Base-by-base conservation (phyloP, 139 green algal species). In the Edaphochlamys debaryana region DNA sequence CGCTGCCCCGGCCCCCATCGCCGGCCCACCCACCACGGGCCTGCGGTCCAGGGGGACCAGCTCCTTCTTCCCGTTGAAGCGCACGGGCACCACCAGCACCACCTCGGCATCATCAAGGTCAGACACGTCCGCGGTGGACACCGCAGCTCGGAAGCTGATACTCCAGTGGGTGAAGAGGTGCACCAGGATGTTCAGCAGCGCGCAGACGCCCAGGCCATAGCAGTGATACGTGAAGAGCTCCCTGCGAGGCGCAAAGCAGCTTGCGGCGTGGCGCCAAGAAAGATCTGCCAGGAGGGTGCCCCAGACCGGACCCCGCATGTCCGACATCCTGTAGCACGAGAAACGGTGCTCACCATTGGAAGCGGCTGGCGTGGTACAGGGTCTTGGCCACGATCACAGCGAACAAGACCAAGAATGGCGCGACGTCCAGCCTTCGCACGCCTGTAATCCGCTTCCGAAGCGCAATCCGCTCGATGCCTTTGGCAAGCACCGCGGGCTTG, bases 121-220 rank as follows among this genome's bases (percentile, higher is more conserved):
- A 2, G 34, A 29, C 9, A 88, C 80, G 7, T 36, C 29, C 0
- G 67, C 40, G 75, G 77, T 93, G 20, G 66, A 74, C 5, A 87
- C 85, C 0, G 75, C 19, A 8, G 84, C 83, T 1, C 85, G 88
- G 70, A 93, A 86, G 1, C 69, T 30, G 23, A 93, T 84, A 63
- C 67, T 89, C 93, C 93, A 96, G 30, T 94, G 79, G 0, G 86
- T 89, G 48, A 93, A 91, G 71, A 96, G 84, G n/a, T 91, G 73
- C 11, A 89, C 37, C 34, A 96, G 87, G 11, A 94, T 73, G 45
- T 96, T 87, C 30, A 91, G 52, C 34, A 89, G 62, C 13, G 74
- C 76, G 19, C 67, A 58, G 5, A 40, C 85, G 3, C 62, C 79
- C 15, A 92, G 8, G 2, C 32, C 85, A 67, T 93, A 93, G 42